Conservation (phyloP, 257 asterid species). For the Fraxinus excelsior region DNA sequence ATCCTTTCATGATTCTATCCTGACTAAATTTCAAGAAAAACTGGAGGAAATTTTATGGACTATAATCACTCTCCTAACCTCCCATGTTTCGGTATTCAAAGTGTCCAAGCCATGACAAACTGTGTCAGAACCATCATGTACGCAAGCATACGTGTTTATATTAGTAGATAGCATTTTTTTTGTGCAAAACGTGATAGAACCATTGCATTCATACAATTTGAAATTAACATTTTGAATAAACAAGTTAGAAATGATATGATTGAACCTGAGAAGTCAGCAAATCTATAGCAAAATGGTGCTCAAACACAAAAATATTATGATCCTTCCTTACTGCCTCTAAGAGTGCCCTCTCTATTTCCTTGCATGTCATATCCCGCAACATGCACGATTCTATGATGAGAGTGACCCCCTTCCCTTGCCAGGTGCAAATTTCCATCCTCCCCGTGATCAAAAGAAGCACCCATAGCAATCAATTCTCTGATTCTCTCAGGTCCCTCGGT, state of each 20-base stretch:
- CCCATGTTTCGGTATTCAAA: constrained; percentile 76
- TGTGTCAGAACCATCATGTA: constrained; percentile 81
- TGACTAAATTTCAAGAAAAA: constrained; percentile 6
- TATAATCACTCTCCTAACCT: constrained; percentile 36
- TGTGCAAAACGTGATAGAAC: not conserved
- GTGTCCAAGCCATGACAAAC: constrained; percentile 89
- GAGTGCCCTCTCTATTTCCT: constrained; percentile 92
- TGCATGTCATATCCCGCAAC: constrained; percentile 99
- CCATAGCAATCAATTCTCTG: constrained; percentile 95
- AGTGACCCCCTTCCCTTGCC: constrained; percentile 99
- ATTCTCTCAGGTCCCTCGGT: constrained; percentile 99
- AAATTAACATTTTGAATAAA: constrained; percentile 6
- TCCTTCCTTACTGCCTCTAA: constrained; percentile 82
- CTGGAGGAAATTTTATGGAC: constrained; percentile 4
- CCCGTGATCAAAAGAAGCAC: constrained; percentile 97
- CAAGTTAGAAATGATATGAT: not conserved
- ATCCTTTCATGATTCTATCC: constrained; percentile 12
- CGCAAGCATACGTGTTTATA: constrained; percentile 27
- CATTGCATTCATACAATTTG: not conserved
- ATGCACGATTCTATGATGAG: constrained; percentile 91
- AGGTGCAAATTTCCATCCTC: constrained; percentile 94
- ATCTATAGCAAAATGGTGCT: constrained; percentile 94
- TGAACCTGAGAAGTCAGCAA: constrained; percentile 85
- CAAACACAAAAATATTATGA: constrained; percentile 78
- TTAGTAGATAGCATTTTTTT: constrained; percentile 15